These are phyloP conservation scores for Groenewaldozyma tartarivorans DNA, from an alignment of 805 yeast species.

Conservation along the genomic window DNA sequence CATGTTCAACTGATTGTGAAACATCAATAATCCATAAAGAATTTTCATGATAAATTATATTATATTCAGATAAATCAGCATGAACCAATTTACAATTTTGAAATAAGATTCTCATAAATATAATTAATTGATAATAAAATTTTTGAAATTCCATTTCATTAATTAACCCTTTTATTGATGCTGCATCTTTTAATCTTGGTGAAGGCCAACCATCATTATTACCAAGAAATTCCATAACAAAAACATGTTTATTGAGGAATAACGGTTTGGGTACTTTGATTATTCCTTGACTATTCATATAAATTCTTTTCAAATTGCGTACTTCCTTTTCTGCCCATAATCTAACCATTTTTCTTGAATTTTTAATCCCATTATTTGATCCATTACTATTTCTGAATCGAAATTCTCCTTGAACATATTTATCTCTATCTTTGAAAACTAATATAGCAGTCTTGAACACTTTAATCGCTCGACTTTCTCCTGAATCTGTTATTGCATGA, in stretches of 20 bases:
- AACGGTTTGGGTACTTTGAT: slow-evolving; percentile 93
- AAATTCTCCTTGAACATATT: slow-evolving; percentile 94
- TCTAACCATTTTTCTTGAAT: slow-evolving; percentile 95
- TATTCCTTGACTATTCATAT: slow-evolving; percentile 41
- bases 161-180: slow-evolving; percentile 31
- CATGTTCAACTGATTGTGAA: slow-evolving; percentile 95
- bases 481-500: slow-evolving; percentile 45
- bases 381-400: slow-evolving; percentile 67
- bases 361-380: slow-evolving; percentile 51
- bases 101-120: slow-evolving; percentile 79
- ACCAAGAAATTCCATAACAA: slow-evolving; percentile 91
- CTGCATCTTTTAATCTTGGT: slow-evolving; percentile 81
- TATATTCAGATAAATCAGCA: slow-evolving; percentile 95
- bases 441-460: slow-evolving; percentile 93
- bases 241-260: slow-evolving; percentile 78
- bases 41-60: slow-evolving; percentile 68
- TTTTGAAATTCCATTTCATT: slow-evolving; percentile 53
- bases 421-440: slow-evolving; percentile 93
- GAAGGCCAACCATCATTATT: slow-evolving; percentile 61
- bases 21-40: slow-evolving; percentile 87
- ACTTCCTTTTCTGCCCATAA: slow-evolving; percentile 99
- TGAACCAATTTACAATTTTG: slow-evolving; percentile 86
- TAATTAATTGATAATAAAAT: slow-evolving; percentile 68
- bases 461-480: slow-evolving; percentile 70
- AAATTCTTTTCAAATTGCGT: slow-evolving; percentile 76